phyloP scores from a whole-genome alignment of 1,139 yeast species.

The Spathaspora sp. region DNA sequence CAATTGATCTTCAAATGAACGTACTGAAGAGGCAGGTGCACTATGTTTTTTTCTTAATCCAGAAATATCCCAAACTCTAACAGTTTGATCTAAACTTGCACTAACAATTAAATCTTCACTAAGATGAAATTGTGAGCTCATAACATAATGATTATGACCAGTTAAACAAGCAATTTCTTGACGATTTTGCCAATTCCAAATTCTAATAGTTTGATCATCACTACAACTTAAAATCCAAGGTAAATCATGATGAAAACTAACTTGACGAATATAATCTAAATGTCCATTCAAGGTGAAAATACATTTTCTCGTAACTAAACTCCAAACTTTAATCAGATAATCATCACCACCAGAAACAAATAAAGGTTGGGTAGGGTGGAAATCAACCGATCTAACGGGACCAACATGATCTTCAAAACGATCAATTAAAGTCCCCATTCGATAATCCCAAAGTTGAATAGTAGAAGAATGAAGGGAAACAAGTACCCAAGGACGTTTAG shows the following conservation, averaged over 20 bases:
- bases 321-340: slow-evolving; percentile 94
- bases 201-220: slow-evolving; percentile 97
- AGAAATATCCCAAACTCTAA: slow-evolving; percentile 97
- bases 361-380: slow-evolving; percentile 97
- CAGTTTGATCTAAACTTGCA: slow-evolving; percentile 97
- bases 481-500: slow-evolving; percentile 94
- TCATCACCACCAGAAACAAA: slow-evolving; percentile 98
- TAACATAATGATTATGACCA: slow-evolving; percentile 97
- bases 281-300: slow-evolving; percentile 90
- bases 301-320: slow-evolving; percentile 86
- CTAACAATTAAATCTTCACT: slow-evolving; percentile 91
- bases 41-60: slow-evolving; percentile 95
- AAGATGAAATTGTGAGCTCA: slow-evolving; percentile 98
- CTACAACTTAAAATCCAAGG: slow-evolving; percentile 98
- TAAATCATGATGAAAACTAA: slow-evolving; percentile 89
- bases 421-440: slow-evolving; percentile 97
- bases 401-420: slow-evolving; percentile 98
- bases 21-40: slow-evolving; percentile 60
- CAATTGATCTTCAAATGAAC: slow-evolving; percentile 77
- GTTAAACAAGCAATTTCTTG: slow-evolving; percentile 96
- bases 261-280: slow-evolving; percentile 93
- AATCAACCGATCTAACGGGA: slow-evolving; percentile 92
- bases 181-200: slow-evolving; percentile 99
- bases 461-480: slow-evolving; percentile 94
- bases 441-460: slow-evolving; percentile 97